Evolutionary conservation across 305 asterid genomes (phyloP), one percentile per base, ranked within the genome.

Genomic region (Caryopteris hybrid): DNA sequence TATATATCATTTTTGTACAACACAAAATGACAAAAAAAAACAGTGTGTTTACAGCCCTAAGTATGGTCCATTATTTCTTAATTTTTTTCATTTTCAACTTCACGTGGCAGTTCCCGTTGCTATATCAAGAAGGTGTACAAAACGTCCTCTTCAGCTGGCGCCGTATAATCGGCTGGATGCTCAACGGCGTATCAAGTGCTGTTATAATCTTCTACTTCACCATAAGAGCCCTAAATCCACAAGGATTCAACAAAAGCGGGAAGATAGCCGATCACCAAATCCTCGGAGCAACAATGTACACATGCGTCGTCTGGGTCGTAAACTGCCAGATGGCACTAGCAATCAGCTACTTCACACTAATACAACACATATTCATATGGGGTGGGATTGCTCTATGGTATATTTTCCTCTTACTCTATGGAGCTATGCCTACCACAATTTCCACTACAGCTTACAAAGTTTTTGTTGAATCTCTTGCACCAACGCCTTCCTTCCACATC

Each of bases 91-190:
- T n/a, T n/a, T n/a, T 55, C 10, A n/a, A 42, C 55, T 78, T 74
- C 72, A 36, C 63, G 9, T 70, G 75, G 79, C 92, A 94, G 99
- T 94, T 94, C 54, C 99, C 99, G 34, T 74, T 86, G 76, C 83
- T 94, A 16, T 94, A 94, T 81, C 99, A 94, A 91, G 99, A 94
- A 84, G 99, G 99, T 56, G 85, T 91, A 47, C 99, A 87, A 60
- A 87, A 93, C 42, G 84, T 81, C 64, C 96, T 93, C 50, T 94
- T 94, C 84, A 81, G 91, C 71, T 94, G 97, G 99, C 76, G 73
- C 12, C 91, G 97, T 4, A 82, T 94, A 78, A 83, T 89, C 1
- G 96, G 95, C 6, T 94, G 99, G 99, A 91, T 94, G 90, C 46
- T 94, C 51, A 91, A 94, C 0, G 99, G 99, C 0, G 81, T 85